Evolutionary conservation across 495 filamentous ascomycete species (phyloP), one percentile per base, ranked within the genome.

Genomic region (Tuber calosporum): DNA sequence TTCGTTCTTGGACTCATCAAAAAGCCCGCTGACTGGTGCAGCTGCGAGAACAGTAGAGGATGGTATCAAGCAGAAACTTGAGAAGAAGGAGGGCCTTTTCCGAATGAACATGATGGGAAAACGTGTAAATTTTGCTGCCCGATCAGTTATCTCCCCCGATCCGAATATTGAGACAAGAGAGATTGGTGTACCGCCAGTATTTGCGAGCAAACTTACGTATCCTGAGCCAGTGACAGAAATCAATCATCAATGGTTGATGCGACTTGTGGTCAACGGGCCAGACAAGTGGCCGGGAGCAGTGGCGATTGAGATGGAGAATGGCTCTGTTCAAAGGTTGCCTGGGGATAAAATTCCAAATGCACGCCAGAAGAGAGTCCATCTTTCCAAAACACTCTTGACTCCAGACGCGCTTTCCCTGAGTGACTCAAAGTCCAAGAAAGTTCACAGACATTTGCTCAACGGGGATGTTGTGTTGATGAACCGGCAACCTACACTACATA

Each of bases 81-180:
- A 99, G 83, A 98, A 98, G 87, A 99, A 99, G 83, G 96, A 99
- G 81, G 96, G 96, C 67, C 84, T 99, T 68, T 98, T 99, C 86
- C 87, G 96, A 78, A 98, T 94, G 87, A 96, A 99, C 84, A 98
- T 99, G 94, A 99, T 99, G 96, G 96, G 96, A 68, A 99, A 99
- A 85, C 92, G 96, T 84, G 96, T 99, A 82, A 98, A 99, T 83
- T 97, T 93, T 82, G 96, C 96, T 72, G 96, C 96, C 70, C 91
- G 96, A 82, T 95, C 90, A 86, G 96, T 99, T 78, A 99, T 99
- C 75, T 97, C 94, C 40, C 95, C 96, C 2, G 96, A 99, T 82
- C 96, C 96, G 5, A 98, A 97, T 79, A 95, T 99, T 79, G 96
- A 99, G 83, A 97, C 94, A 26, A 96, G 94, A 79, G 96, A 99